Conservation (phyloP, 2,329 filamentous ascomycete species). For the Teratosphaeria zuluensis region DNA sequence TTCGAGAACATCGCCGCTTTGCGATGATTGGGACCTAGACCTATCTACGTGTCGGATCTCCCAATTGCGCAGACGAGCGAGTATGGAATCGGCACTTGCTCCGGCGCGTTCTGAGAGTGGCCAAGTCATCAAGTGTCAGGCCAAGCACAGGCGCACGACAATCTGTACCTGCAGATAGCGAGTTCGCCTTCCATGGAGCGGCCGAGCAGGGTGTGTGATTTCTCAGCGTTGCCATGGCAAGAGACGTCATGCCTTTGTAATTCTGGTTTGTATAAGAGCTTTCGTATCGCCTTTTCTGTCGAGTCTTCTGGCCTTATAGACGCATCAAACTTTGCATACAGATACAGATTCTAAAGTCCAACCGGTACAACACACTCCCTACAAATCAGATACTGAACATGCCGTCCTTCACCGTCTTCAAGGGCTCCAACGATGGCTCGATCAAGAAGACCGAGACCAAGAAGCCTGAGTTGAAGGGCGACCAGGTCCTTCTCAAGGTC, state of each 20-base stretch:
- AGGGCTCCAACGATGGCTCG: conserved; percentile 49
- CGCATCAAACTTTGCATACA: not conserved
- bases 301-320: not conserved
- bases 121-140: not conserved
- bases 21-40: not conserved
- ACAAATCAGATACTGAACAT: conserved; percentile 11
- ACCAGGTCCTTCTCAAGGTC: conserved; percentile 53
- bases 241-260: not conserved
- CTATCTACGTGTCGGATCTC: not conserved
- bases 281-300: not conserved
- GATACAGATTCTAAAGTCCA: not conserved
- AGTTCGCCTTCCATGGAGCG: not conserved
- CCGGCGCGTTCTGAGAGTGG: not conserved
- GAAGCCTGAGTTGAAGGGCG: conserved; percentile 36
- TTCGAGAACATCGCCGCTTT: not conserved
- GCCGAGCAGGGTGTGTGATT: not conserved
- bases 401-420: conserved; percentile 52
- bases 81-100: not conserved
- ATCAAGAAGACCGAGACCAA: conserved; percentile 43
- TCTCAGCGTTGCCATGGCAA: not conserved
- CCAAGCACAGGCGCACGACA: not conserved
- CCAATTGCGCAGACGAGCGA: not conserved
- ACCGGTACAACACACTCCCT: not conserved
- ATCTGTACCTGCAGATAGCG: not conserved
- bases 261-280: not conserved